Evolutionary conservation across 1,139 yeast genomes (phyloP).

Genomic region (Diutina ranongensis): DNA sequence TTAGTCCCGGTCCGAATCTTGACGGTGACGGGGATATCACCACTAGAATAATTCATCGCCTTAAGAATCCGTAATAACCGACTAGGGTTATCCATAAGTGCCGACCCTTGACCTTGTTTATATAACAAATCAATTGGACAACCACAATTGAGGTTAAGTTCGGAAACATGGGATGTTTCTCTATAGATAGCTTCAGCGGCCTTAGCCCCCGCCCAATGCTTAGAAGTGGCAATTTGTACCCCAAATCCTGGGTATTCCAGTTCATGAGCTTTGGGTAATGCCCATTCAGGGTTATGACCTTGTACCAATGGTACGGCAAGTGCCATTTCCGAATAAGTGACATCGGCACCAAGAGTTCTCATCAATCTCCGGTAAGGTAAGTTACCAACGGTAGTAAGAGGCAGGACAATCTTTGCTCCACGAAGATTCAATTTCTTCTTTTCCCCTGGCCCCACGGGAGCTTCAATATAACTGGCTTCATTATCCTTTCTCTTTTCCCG

Average conservation of each 20-base stretch:
- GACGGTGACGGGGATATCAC: slow-evolving; percentile 84
- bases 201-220: slow-evolving; percentile 89
- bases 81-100: slow-evolving; percentile 82
- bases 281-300: slow-evolving; percentile 95
- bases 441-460: slow-evolving; percentile 71
- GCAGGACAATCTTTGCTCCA: slow-evolving; percentile 80
- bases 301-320: slow-evolving; percentile 73
- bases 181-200: slow-evolving; percentile 71
- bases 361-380: slow-evolving; percentile 89
- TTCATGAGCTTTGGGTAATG: slow-evolving; percentile 80
- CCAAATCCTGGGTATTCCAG: slow-evolving; percentile 85
- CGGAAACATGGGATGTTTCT: slow-evolving; percentile 48
- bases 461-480: slow-evolving; percentile 53
- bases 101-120: slow-evolving; percentile 93
- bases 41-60: slow-evolving; percentile 82
- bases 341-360: slow-evolving; percentile 85
- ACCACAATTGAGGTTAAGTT: slow-evolving; percentile 86
- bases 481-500: slow-evolving; percentile 20
- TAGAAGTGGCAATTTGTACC: slow-evolving; percentile 83
- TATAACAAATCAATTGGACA: slow-evolving; percentile 92
- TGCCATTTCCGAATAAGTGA: slow-evolving; percentile 95
- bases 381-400: slow-evolving; percentile 95
- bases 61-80: slow-evolving; percentile 65
- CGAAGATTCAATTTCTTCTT: slow-evolving; percentile 62
- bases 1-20: slow-evolving; percentile 87